Evolutionary conservation across 2,329 filamentous ascomycete species (phyloP), one percentile per base, ranked within the genome.

Genomic region (Aspergillus sp.): DNA sequence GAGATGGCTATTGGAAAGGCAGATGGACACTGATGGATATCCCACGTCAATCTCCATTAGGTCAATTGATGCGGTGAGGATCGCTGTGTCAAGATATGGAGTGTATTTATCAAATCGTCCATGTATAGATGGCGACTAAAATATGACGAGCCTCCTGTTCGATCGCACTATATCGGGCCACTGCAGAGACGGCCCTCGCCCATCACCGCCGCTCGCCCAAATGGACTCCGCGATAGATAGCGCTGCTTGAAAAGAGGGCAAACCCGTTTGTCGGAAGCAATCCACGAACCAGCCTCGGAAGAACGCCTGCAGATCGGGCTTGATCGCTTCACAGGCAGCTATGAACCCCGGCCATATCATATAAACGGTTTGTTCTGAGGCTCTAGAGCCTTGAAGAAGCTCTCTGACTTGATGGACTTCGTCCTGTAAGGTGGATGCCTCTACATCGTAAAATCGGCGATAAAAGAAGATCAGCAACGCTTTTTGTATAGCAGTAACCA

Each of bases 381-480:
- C 69, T 64, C 9, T 64, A 55, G 17, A 66, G 50, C 1, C 73
- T 62, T 22, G 52, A 0, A 78, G 62, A 20, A 64, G 67, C 19
- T 76, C 73, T 0, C 72, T 56, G 0, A 75, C 67, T 13, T 67
- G 66, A 1, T 58, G 54, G 0, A 78, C 75, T 3, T 64, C 56
- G 3, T 68, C 61, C 45, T 78, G 75, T 0, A 78, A 50, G 3
- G 76, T 66, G 44, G 71, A 70, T 9, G 73, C 65, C 30, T 73
- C 72, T 4, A 75, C 53, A 36, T 75, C 65, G 56, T 74, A 70
- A 7, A 79, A 71, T 4, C 74, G 63, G 1, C 76, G 67, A 54
- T 78, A 76, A 45, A 78, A 78, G 57, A 75, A 78, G 3, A 79
- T 76, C 4, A 72, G 61, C 10, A 78, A 55, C 0, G 75, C 74